Conservation (phyloP, 225 moss, liverwort and hornwort species). For the Pseudisothecium myosuroides region DNA sequence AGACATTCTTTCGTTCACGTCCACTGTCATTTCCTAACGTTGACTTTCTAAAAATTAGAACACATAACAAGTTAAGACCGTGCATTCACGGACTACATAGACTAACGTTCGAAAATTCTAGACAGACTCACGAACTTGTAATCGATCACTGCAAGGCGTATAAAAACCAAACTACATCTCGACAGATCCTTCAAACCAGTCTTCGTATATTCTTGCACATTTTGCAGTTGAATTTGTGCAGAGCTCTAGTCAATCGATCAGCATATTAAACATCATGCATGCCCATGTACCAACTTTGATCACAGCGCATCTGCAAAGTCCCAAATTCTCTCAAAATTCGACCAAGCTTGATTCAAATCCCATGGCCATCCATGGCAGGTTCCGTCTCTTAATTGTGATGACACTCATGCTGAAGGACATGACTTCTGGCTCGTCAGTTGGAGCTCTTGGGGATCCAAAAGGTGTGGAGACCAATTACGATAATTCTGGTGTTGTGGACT, state of each 20-base stretch:
- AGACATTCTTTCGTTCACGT: neutral
- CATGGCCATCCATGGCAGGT: neutral
- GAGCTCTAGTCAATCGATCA: too few relatives aligned
- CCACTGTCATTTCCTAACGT: neutral
- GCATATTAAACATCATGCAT: neutral
- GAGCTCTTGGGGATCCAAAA: neutral
- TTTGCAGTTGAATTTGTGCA: neutral
- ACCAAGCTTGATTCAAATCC: neutral
- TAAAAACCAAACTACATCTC: neutral
- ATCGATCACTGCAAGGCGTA: neutral
- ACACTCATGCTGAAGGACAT: neutral
- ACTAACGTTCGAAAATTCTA: neutral
- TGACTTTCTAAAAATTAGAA: neutral
- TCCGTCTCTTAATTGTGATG: neutral
- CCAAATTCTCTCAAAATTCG: neutral
- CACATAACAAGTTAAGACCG: neutral
- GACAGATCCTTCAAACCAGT: neutral
- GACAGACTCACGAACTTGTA: neutral
- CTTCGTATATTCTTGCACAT: neutral
- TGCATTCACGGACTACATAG: conserved; percentile 8
- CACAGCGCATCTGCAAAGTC: neutral
- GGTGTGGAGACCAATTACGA: neutral
- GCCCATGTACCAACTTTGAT: too few relatives aligned
- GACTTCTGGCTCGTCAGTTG: neutral
- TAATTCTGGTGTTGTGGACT: neutral